These are phyloP conservation scores for Macrolepiota fuliginosa DNA, from an alignment of 768 basidiomycete genomes.

Conservation along the genomic window DNA sequence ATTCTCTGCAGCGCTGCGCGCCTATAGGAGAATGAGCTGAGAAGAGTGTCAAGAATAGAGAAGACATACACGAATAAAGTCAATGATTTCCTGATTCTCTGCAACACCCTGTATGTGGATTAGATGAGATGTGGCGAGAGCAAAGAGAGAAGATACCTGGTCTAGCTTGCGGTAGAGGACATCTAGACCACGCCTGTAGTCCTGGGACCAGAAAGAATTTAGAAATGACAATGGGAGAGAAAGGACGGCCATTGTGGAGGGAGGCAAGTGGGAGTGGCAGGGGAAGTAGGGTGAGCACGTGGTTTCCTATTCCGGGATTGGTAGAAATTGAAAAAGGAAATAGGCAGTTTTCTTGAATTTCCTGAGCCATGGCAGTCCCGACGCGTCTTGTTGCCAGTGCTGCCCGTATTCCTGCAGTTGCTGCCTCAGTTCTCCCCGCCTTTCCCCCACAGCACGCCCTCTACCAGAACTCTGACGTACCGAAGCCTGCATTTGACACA, in stretches of 20 bases:
- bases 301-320: too few species aligned
- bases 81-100: conserved; percentile 82
- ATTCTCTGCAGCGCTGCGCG: conserved; percentile 69
- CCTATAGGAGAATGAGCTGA: conserved; percentile 38
- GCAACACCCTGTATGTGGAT: conserved; percentile 55
- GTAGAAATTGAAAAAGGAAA: too few species aligned
- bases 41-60: neutral
- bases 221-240: conserved; percentile 86
- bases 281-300: neutral
- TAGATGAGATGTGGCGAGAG: conserved; percentile 18
- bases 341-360: too few species aligned
- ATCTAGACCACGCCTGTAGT: conserved; percentile 82
- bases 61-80: conserved; percentile 75
- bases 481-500: conserved; percentile 51
- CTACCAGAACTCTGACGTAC: conserved; percentile 27
- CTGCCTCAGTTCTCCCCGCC: conserved; percentile 47
- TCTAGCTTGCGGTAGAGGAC: conserved; percentile 74
- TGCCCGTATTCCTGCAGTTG: conserved; percentile 49
- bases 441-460: conserved; percentile 63
- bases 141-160: conserved; percentile 49
- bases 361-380: conserved; percentile 32
- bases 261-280: neutral
- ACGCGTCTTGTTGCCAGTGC: conserved; percentile 49
- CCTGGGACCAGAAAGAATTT: conserved; percentile 95
- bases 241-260: conserved; percentile 71